Evolutionary conservation across 148 eudicot species (phyloP).

Genomic region (Vaccinium vitisidaea): DNA sequence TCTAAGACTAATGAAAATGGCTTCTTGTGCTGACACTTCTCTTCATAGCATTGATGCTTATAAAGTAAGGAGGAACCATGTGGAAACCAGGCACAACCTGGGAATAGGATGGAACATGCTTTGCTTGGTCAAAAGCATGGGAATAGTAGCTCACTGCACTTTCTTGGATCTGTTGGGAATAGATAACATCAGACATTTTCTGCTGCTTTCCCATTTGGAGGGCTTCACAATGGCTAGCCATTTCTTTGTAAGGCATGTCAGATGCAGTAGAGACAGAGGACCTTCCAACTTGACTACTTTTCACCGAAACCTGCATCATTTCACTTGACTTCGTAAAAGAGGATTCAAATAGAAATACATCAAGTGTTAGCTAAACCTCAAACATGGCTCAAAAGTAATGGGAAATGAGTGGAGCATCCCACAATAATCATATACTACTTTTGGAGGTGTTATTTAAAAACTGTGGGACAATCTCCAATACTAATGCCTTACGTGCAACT

Average conservation of each 20-base stretch:
- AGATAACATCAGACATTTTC: conserved; percentile 53
- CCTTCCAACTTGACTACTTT: conserved; percentile 50
- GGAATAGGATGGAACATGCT: conserved; percentile 18
- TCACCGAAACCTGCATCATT: conserved; percentile 46
- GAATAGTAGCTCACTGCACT: conserved; percentile 21
- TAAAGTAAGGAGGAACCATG: neutral
- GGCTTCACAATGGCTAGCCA: conserved; percentile 64
- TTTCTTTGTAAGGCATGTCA: conserved; percentile 55
- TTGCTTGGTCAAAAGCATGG: conserved; percentile 22
- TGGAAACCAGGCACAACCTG: conserved; percentile 13
- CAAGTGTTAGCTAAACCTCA: neutral
- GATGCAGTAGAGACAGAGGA: conserved; percentile 46
- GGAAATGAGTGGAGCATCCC: neutral
- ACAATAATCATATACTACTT: neutral
- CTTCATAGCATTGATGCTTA: neutral
- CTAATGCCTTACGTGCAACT: neutral
- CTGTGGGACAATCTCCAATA: neutral
- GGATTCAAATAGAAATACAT: neutral
- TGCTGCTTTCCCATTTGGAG: conserved; percentile 55
- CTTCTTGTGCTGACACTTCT: neutral
- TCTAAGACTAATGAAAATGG: neutral
- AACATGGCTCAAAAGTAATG: conserved; percentile 1
- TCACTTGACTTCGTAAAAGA: neutral
- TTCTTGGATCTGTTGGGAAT: conserved; percentile 38
- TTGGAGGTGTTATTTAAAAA: neutral